Percentiles rank a stretch among this genome's conserved stretches.
Conservation (phyloP, 2,329 filamentous ascomycete genomes). For the Diaporthe citri region DNA sequence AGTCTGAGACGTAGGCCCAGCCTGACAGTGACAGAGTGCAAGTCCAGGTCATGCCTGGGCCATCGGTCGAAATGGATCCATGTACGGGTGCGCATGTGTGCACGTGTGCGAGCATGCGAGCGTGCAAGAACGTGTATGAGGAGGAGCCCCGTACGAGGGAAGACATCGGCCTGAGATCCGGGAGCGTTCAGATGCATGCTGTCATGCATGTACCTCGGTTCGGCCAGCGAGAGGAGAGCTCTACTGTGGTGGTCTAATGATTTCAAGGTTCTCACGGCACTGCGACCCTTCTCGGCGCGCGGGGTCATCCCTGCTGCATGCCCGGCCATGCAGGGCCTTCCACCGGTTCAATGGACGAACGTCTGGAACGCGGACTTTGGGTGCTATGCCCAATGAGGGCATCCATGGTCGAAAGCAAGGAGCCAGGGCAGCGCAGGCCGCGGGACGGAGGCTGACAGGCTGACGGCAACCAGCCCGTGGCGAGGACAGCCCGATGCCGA, state of each 20-base stretch:
- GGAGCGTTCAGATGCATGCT: conserved; percentile 16
- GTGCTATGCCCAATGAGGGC: conserved; percentile 20
- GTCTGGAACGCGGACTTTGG: conserved; percentile 13
- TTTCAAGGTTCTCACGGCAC: neutral
- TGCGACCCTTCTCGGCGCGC: neutral
- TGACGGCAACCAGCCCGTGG: neutral
- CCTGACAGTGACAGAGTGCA: neutral
- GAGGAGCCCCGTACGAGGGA: neutral
- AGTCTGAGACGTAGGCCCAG: conserved; percentile 30
- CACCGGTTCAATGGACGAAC: conserved; percentile 7
- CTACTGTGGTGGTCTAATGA: neutral
- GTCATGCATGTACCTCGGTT: conserved; percentile 27
- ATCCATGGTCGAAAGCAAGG: conserved; percentile 23
- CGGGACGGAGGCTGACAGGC: conserved; percentile 4
- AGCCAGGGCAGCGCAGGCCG: conserved; percentile 7
- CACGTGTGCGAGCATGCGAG: neutral
- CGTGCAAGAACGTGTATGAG: neutral
- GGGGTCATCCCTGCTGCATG: conserved; percentile 10
- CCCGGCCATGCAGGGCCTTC: neutral
- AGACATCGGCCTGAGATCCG: neutral
- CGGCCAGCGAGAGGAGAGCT: neutral
- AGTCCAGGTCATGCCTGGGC: neutral
- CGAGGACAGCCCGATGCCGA: neutral
- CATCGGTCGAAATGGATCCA: neutral
- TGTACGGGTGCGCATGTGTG: neutral